Conservation (phyloP, 2,329 filamentous ascomycete genomes). For the Myriangium duriaei region DNA sequence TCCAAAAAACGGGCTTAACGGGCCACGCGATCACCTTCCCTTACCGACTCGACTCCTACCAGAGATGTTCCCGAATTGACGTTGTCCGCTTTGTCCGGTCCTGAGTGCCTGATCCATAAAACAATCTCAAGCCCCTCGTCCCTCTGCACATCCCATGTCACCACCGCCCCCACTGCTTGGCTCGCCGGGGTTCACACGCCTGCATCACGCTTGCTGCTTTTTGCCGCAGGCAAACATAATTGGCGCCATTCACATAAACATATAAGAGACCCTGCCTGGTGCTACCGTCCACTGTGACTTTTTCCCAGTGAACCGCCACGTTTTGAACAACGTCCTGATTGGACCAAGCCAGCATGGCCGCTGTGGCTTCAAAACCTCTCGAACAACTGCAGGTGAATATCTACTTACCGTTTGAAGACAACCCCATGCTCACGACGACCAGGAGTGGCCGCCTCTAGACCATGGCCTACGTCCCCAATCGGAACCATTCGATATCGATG, state of each 20-base stretch:
- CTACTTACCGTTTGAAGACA: not conserved
- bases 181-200: not conserved
- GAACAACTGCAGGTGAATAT: slow-evolving; percentile 5
- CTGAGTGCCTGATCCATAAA: not conserved
- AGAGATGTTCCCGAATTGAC: not conserved
- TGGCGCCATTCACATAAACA: no score
- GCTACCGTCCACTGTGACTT: no score
- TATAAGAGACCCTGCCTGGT: no score
- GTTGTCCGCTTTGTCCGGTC: no score
- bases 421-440: slow-evolving; percentile 5
- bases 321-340: no score
- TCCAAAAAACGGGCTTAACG: not conserved
- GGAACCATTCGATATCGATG: slow-evolving; percentile 12
- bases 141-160: not conserved
- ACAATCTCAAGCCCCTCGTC: not conserved
- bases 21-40: not conserved
- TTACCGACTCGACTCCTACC: no score
- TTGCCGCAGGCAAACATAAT: not conserved
- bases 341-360: slow-evolving; percentile 1
- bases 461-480: slow-evolving; percentile 6
- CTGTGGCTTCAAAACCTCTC: slow-evolving; percentile 7
- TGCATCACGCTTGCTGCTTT: no score
- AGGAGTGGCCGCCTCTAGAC: slow-evolving; percentile 3
- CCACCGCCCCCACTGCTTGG: not conserved
- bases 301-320: no score